Evolutionary conservation across 2,329 filamentous ascomycete species (phyloP).

Genomic region (Cordyceps tenuipes): DNA sequence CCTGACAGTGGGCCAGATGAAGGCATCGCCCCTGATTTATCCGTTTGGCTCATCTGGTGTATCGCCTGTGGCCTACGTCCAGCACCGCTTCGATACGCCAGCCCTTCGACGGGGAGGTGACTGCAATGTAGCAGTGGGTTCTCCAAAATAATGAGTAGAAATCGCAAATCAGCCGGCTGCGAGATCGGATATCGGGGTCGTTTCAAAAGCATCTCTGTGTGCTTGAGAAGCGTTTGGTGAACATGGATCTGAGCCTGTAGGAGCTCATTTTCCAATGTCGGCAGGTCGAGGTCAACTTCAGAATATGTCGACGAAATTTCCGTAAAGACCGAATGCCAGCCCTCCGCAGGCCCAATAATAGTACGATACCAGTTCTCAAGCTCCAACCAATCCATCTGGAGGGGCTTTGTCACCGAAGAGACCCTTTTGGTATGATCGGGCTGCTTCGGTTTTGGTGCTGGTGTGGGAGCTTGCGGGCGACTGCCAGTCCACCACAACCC

Average conservation of each 20-base stretch:
- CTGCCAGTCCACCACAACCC: constrained; percentile 72
- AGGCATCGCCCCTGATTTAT: constrained; percentile 17
- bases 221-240: constrained; percentile 64
- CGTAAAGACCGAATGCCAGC: constrained; percentile 56
- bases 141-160: constrained; percentile 67
- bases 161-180: constrained; percentile 63
- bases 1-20: constrained; percentile 42
- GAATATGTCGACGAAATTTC: constrained; percentile 30
- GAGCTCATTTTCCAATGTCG: constrained; percentile 38
- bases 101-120: constrained; percentile 31
- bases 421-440: not conserved
- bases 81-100: constrained; percentile 25
- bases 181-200: constrained; percentile 63
- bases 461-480: not conserved
- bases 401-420: constrained; percentile 32
- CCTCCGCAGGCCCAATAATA: constrained; percentile 57
- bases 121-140: constrained; percentile 64
- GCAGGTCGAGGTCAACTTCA: constrained; percentile 28
- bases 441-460: constrained; percentile 3
- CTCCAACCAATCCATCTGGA: constrained; percentile 67
- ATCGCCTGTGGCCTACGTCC: constrained; percentile 15
- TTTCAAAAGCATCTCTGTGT: constrained; percentile 70
- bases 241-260: constrained; percentile 57
- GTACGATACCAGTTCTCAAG: constrained; percentile 66
- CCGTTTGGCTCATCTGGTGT: constrained; percentile 13